Conservation (phyloP, 495 filamentous ascomycete species). For the Amniculicola lignicola region DNA sequence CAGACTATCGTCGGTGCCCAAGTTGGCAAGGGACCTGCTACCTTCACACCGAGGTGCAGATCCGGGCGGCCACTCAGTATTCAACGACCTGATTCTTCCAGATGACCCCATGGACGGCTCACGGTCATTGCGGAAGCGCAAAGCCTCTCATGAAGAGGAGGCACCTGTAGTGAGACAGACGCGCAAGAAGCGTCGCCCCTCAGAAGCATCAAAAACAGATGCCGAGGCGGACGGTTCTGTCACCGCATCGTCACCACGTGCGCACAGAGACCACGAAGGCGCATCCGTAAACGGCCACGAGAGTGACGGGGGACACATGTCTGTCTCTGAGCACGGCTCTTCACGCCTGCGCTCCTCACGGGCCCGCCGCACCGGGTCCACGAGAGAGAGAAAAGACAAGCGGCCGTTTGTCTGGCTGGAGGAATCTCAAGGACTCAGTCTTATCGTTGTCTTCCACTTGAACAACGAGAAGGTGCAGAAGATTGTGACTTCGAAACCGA, state of each 20-base stretch:
- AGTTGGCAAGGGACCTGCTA: conserved; percentile 65
- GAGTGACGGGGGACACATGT: conserved; percentile 12
- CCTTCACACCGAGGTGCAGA: conserved; percentile 65
- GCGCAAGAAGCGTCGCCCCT: conserved; percentile 39
- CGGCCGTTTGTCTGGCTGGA: conserved; percentile 38
- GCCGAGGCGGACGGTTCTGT: conserved; percentile 16
- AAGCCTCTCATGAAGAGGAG: conserved; percentile 60
- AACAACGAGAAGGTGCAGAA: conserved; percentile 56
- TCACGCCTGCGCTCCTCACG: conserved; percentile 38
- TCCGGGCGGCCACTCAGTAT: conserved; percentile 81
- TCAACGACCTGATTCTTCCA: conserved; percentile 72
- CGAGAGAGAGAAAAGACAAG: conserved; percentile 33
- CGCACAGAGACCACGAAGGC: neutral
- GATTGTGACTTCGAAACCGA: conserved; percentile 53
- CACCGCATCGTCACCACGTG: conserved; percentile 23
- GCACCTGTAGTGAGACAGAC: conserved; percentile 33
- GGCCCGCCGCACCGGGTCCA: conserved; percentile 29
- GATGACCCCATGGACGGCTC: conserved; percentile 85
- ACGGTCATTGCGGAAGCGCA: conserved; percentile 81
- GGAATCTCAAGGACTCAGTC: conserved; percentile 39
- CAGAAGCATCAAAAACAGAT: conserved; percentile 20
- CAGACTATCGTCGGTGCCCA: conserved; percentile 43
- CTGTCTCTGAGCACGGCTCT: conserved; percentile 23
- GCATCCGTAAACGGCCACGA: neutral
- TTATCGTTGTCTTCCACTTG: conserved; percentile 60